Evolutionary conservation across 176 grass and related monocot species (phyloP).

Genomic region (Carex cristatella): DNA sequence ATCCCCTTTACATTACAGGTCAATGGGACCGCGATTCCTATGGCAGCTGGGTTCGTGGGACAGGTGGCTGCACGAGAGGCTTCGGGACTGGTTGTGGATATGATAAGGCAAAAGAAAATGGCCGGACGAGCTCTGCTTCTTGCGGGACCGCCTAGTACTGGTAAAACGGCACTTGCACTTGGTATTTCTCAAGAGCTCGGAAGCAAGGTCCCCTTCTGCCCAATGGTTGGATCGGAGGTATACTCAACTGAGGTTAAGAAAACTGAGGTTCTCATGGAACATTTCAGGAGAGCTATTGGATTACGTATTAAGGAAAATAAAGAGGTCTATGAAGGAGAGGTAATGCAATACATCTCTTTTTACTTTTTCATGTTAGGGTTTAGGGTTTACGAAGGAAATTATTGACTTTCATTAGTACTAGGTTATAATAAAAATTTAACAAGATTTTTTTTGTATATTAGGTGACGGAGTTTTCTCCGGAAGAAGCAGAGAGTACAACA

Average conservation of each 20-base stretch:
- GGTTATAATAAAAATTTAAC: not conserved
- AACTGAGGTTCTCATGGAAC: slow-evolving; percentile 92
- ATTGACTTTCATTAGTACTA: not conserved
- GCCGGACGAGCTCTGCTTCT: slow-evolving; percentile 82
- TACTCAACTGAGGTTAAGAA: slow-evolving; percentile 98
- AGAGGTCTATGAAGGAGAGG: slow-evolving; percentile 96
- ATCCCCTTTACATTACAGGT: slow-evolving; percentile 17
- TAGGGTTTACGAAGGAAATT: not conserved
- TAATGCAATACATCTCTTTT: slow-evolving; percentile 5
- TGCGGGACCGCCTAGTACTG: slow-evolving; percentile 77
- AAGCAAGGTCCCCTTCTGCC: slow-evolving; percentile 97
- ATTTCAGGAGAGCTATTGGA: slow-evolving; percentile 85
- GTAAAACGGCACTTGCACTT: slow-evolving; percentile 82
- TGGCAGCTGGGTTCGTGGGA: slow-evolving; percentile 80
- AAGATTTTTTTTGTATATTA: slow-evolving; percentile 29
- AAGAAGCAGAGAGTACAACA: slow-evolving; percentile 70
- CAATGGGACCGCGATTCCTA: slow-evolving; percentile 46
- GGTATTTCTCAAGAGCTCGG: slow-evolving; percentile 94
- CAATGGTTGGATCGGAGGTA: slow-evolving; percentile 98
- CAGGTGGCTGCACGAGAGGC: slow-evolving; percentile 78
- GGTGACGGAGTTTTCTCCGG: slow-evolving; percentile 93
- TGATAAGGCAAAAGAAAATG: slow-evolving; percentile 98
- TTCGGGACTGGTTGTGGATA: slow-evolving; percentile 64
- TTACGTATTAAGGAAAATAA: slow-evolving; percentile 98
- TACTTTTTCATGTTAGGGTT: not conserved